Conservation (phyloP, 805 yeast genomes). For the Hanseniaspora lachancei region DNA sequence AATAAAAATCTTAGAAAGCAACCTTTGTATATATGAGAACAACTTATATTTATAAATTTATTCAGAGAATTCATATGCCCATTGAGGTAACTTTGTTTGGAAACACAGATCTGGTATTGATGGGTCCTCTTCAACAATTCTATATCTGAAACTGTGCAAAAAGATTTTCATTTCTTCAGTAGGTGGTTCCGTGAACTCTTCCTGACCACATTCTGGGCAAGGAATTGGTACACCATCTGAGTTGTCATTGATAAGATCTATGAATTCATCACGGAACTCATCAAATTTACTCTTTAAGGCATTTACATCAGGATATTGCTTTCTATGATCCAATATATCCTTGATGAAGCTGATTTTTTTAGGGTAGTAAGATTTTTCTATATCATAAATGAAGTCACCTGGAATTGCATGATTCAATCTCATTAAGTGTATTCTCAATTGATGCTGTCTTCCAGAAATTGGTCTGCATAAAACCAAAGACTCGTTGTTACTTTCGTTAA, state of each 20-base stretch:
- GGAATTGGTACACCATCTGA: constrained; percentile 16
- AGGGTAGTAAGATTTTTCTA: constrained; percentile 18
- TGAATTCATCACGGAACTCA: constrained; percentile 20
- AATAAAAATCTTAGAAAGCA: not conserved
- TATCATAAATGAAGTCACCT: constrained; percentile 64
- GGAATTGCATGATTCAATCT: constrained; percentile 74
- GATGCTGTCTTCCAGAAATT: constrained; percentile 90
- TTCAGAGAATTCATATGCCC: constrained; percentile 28
- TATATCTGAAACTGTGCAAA: constrained; percentile 30
- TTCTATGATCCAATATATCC: not conserved
- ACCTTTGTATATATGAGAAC: too few relatives aligned
- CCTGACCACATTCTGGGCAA: constrained; percentile 22
- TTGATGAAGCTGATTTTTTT: constrained; percentile 19
- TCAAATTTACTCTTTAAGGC: constrained; percentile 14
- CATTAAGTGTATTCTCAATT: constrained; percentile 83
- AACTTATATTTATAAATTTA: not conserved
- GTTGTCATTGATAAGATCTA: constrained; percentile 26
- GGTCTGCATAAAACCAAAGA: constrained; percentile 73
- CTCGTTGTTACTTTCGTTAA: constrained; percentile 35
- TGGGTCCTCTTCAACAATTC: constrained; percentile 18
- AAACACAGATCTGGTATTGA: constrained; percentile 25
- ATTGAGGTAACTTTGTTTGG: constrained; percentile 34
- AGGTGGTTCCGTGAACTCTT: constrained; percentile 20
- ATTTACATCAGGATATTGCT: constrained; percentile 17
- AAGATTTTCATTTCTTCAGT: constrained; percentile 22